Evolutionary conservation across 2,329 filamentous ascomycete species (phyloP), one percentile per base, ranked within the genome.

Genomic region (Beauveria caledonica): DNA sequence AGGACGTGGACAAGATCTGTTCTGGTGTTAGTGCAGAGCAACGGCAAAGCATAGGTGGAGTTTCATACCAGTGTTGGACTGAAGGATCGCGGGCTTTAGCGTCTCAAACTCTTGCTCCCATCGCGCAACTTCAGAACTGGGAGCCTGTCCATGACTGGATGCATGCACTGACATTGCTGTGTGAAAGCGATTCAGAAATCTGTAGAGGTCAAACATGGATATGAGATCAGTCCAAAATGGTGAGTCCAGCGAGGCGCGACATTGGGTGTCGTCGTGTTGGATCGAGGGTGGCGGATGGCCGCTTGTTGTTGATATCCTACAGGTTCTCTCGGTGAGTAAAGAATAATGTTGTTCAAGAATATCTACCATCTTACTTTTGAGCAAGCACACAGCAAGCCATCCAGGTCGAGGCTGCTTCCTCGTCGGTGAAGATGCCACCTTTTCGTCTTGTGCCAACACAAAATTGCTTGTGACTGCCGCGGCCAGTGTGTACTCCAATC

Each of bases 401-500:
- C 81, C 81, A 84, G 0, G 80, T 81, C 51, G 73, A 78, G 0
- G 75, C 73, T 2, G 80, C 80, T 61, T 83, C 80, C 60, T 82
- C 78, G 57, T 83, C 76, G 0, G 77, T 78, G 46, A 77, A 74
- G 2, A 71, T 73, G 51, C 76, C 72, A 25, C 75, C 72, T 58
- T 76, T 74, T 21, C 75, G 75, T 36, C 33, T 36, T 8, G 73
- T 68, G 0, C 77, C 77, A 13, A 78, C 72, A 45, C 73, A 73
- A 58, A 80, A 80, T 63, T 80, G 78, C 0, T 75, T 74, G 57
- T 82, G 75, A 1, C 73, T 73, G n/a, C 80, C 81, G 10, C 74
- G 76, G 5, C 80, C 80, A 0, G 78, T 81, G 61, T 84, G 80
- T 23, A 82, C 69, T 0, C 81, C 81, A 3, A 81, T 70, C 19